Base-by-base conservation (phyloP, 2,329 filamentous ascomycete genomes). In the Fusarium buharicum region DNA sequence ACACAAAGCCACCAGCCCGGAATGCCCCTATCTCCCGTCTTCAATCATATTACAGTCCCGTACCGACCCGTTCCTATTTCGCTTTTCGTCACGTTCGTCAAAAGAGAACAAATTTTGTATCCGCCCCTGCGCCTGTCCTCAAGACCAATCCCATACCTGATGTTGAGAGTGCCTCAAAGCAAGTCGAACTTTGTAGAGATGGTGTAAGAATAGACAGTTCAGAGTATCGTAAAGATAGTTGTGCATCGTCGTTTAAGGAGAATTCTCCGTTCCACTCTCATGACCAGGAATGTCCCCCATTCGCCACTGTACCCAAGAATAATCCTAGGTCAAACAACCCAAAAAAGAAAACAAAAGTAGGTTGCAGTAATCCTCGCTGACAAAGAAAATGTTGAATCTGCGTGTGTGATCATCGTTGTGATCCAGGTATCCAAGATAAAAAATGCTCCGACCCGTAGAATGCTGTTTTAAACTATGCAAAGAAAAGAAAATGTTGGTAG, bases 331-430 rank as follows among this genome's bases (percentile, higher is more conserved):
- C 33, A 48, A 55, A 49, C 55, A 64, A 55, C 51, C 56, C 55
- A 53, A 51, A 47, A 39, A 44, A 52, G 46, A 50, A 55, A 58
- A 34, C 11, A 38, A 54, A n/a, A 20, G 28, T 52, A 46, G 33
- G 55, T 43, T 38, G 53, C 43, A 60, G 37, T 58, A 62, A 38
- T 69, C 62, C 49, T 70, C 51, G 58, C 61, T 46, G 48, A 70
- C 68, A 70, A 68, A 70, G 46, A 66, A 70, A 70, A 41, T 59
- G 62, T 45, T 47, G 40, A 38, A 58, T 53, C 49, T 57, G 44
- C 54, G 52, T 62, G 28, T 30, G 45, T 45, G 58, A 59, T 59
- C 57, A 63, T 63, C 45, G 28, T 39, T 39, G 34, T 67, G 61
- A 69, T 60, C 64, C 33, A 59, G 55, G 55, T 65, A 59, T 69